Conservation (phyloP, 2,329 filamentous ascomycete genomes). For the Penicillium vulpinum region DNA sequence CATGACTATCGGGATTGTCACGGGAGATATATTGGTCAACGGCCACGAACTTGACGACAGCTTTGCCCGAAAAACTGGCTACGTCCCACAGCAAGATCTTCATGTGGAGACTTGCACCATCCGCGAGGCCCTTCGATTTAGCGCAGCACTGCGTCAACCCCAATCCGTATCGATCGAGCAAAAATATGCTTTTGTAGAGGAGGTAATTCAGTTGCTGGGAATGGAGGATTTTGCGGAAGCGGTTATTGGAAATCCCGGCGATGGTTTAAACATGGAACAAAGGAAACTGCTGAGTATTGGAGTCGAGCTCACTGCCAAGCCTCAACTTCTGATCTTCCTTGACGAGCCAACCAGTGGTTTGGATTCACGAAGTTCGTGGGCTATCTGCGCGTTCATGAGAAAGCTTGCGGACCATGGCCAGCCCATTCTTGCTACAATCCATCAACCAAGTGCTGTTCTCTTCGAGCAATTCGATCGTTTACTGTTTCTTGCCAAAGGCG, state of each 20-base stretch:
- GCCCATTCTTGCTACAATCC: constrained; percentile 85
- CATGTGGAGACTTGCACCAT: constrained; percentile 82
- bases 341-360: constrained; percentile 92
- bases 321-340: constrained; percentile 79
- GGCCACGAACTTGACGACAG: constrained; percentile 57
- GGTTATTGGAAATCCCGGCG: constrained; percentile 80
- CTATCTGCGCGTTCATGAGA: constrained; percentile 76
- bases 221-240: constrained; percentile 88
- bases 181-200: constrained; percentile 80
- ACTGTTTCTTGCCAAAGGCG: constrained; percentile 61
- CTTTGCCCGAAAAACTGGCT: constrained; percentile 66
- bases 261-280: constrained; percentile 65
- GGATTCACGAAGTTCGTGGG: constrained; percentile 85
- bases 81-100: constrained; percentile 71
- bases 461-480: constrained; percentile 74
- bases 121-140: constrained; percentile 83
- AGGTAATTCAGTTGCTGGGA: constrained; percentile 76
- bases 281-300: constrained; percentile 79
- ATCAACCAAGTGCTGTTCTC: constrained; percentile 84
- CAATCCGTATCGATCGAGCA: constrained; percentile 66
- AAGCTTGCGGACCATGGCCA: constrained; percentile 82
- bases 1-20: constrained; percentile 62
- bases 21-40: constrained; percentile 66
- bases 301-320: constrained; percentile 88
- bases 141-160: constrained; percentile 79